phyloP scores from a whole-genome alignment of 1,284 basidiomycete species.

The Papiliotrema nemorosa region DNA sequence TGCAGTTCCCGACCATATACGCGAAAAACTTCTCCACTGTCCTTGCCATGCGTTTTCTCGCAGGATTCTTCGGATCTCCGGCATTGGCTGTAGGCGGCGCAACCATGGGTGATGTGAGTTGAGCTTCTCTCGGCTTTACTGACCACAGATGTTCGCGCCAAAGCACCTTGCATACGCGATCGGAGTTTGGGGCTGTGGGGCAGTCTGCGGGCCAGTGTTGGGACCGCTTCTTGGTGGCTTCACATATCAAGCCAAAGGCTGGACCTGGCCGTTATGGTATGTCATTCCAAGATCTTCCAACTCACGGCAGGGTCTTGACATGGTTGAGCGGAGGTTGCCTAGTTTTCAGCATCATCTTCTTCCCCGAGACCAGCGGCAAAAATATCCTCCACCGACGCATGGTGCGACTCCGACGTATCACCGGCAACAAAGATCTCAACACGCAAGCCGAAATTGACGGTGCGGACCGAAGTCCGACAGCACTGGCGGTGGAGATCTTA shows the following conservation, averaged over 20 bases:
- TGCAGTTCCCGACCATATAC: constrained; percentile 25
- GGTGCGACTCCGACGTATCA: constrained; percentile 28
- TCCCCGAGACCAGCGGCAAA: constrained; percentile 29
- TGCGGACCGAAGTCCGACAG: constrained; percentile 1
- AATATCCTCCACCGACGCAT: constrained; percentile 43
- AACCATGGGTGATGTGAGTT: constrained; percentile 30
- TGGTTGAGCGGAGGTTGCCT: constrained; percentile 29
- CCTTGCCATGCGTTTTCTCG: constrained; percentile 12
- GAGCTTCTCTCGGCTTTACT: background rate
- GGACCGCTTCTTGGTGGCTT: constrained; percentile 10
- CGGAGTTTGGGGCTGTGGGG: constrained; percentile 32
- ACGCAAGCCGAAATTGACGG: constrained; percentile 27
- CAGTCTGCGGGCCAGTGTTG: constrained; percentile 27
- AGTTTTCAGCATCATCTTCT: constrained; percentile 23
- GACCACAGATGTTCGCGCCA: constrained; percentile 17
- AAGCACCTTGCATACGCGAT: constrained; percentile 31
- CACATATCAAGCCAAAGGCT: constrained; percentile 18
- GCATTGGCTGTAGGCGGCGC: constrained; percentile 11
- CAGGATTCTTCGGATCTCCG: constrained; percentile 1
- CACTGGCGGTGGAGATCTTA: constrained; percentile 9
- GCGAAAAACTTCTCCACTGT: constrained; percentile 29
- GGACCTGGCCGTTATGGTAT: constrained; percentile 15
- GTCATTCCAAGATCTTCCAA: background rate
- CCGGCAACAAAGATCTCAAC: constrained; percentile 32
- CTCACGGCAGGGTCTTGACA: background rate